These are phyloP conservation scores for Purpureocillium lavendulum DNA, from an alignment of 2,329 filamentous ascomycete genomes.

Conservation along the genomic window DNA sequence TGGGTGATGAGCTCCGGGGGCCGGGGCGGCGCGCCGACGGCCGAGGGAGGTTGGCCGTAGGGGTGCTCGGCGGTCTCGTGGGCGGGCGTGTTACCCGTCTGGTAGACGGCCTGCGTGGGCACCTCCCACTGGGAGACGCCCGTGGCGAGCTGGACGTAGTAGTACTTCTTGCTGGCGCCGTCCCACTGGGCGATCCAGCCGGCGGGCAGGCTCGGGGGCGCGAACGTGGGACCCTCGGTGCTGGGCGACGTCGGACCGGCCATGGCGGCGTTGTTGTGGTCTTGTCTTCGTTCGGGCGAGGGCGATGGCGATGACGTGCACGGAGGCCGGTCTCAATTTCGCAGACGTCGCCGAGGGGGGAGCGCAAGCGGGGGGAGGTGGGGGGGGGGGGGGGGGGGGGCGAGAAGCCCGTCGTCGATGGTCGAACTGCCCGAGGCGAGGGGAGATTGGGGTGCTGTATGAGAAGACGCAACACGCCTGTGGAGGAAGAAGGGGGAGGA, in stretches of 20 bases:
- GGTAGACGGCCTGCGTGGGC: constrained; percentile 56
- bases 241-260: constrained; percentile 49
- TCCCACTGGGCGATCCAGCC: constrained; percentile 68
- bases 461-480: too few relatives aligned
- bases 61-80: constrained; percentile 47
- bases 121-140: constrained; percentile 68
- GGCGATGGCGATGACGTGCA: too few relatives aligned
- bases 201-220: constrained; percentile 51
- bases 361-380: too few relatives aligned
- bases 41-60: constrained; percentile 41
- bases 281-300: not conserved
- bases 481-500: too few relatives aligned
- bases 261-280: constrained; percentile 28
- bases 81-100: constrained; percentile 51
- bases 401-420: too few relatives aligned
- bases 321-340: too few relatives aligned
- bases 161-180: constrained; percentile 54
- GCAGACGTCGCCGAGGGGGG: too few relatives aligned
- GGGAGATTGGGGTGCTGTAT: too few relatives aligned
- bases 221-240: constrained; percentile 50
- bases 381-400: too few relatives aligned
- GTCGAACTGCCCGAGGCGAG: too few relatives aligned
- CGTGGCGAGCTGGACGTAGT: constrained; percentile 65
- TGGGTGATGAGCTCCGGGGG: constrained; percentile 51
- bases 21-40: too few relatives aligned